A percentile compares a stretch with the other conserved stretches of the same genome.
Conservation (phyloP, 1,284 basidiomycete species). For the Pulchroboletus neoregius region DNA sequence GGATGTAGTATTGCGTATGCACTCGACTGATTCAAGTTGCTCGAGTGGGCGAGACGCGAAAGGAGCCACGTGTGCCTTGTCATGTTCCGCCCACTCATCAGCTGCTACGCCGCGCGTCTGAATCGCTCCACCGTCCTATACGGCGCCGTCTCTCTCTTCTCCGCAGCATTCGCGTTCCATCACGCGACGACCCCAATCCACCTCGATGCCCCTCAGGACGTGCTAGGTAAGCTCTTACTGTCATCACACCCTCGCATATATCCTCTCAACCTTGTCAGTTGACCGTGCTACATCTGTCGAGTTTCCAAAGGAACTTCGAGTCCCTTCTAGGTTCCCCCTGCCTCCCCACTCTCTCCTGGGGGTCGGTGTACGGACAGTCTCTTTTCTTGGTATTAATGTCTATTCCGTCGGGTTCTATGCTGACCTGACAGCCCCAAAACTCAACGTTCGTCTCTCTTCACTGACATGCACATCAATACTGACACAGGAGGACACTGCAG, state of each 20-base stretch:
- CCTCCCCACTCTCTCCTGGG: conserved; percentile 71
- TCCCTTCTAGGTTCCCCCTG: conserved; percentile 57
- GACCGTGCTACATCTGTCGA: conserved; percentile 69
- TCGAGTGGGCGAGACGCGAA: neutral
- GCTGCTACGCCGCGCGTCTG: neutral
- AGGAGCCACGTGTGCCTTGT: conserved; percentile 16
- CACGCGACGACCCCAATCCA: conserved; percentile 28
- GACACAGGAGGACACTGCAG: neutral
- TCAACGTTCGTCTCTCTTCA: conserved; percentile 43
- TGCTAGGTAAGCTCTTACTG: conserved; percentile 20
- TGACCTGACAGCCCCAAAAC: conserved; percentile 59
- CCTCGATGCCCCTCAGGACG: conserved; percentile 37
- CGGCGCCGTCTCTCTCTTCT: conserved; percentile 35
- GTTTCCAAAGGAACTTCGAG: conserved; percentile 61
- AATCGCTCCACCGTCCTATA: conserved; percentile 26
- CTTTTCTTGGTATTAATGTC: conserved; percentile 78
- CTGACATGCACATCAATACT: neutral
- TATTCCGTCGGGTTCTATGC: conserved; percentile 87
- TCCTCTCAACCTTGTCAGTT: conserved; percentile 30
- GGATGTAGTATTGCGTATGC: conserved; percentile 15
- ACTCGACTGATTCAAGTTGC: neutral
- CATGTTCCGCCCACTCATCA: conserved; percentile 18
- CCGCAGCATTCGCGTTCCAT: conserved; percentile 31
- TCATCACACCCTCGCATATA: neutral
- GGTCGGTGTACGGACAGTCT: conserved; percentile 79